Conservation (phyloP, 768 basidiomycete species). For the Suillus cothurnatus region DNA sequence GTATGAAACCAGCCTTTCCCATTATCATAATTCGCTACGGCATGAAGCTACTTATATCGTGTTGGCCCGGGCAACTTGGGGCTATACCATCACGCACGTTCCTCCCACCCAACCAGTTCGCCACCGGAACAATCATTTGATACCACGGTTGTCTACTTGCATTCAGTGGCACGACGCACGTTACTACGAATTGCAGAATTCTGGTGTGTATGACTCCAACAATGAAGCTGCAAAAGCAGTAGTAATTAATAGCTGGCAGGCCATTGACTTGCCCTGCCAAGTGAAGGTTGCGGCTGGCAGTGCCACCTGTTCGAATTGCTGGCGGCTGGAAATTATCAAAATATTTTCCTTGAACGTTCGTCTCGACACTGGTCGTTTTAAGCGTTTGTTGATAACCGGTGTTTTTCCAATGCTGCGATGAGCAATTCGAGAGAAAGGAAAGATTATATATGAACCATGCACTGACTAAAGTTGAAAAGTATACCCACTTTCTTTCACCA, state of each 20-base stretch:
- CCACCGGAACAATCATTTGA: neutral
- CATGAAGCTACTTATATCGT: neutral
- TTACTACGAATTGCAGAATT: neutral
- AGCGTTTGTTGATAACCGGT: conserved; percentile 6
- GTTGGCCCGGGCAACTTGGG: neutral
- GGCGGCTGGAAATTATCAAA: neutral
- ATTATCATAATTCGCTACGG: neutral
- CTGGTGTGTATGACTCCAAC: neutral
- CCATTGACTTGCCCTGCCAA: neutral
- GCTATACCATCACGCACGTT: neutral
- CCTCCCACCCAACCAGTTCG: neutral
- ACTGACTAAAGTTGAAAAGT: neutral
- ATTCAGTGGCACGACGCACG: neutral
- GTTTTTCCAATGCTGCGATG: neutral
- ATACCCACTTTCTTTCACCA: neutral
- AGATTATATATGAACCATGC: neutral
- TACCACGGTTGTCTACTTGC: neutral
- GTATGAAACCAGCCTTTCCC: neutral
- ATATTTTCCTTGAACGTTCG: conserved; percentile 29
- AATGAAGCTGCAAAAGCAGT: neutral
- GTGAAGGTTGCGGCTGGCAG: neutral
- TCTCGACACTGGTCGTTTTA: conserved; percentile 21
- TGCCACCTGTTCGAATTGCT: neutral
- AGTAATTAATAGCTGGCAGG: neutral
- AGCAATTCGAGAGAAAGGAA: neutral